Conservation (phyloP, 345 rosid genomes). For the Linum tenue region DNA sequence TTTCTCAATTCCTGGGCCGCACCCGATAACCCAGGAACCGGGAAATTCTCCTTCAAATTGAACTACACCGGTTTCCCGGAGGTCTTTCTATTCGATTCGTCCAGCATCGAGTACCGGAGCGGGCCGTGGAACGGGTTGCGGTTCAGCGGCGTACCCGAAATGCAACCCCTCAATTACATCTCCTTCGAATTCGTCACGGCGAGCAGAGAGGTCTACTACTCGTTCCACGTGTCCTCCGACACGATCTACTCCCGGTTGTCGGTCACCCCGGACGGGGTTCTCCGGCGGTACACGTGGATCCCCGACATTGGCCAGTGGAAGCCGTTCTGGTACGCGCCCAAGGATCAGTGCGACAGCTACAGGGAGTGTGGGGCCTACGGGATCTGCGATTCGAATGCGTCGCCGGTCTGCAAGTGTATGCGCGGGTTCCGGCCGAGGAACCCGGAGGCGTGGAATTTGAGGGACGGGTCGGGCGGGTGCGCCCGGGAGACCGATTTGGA, state of each 20-base stretch:
- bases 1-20: constrained; percentile 49
- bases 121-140: constrained; percentile 73
- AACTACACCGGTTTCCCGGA: constrained; percentile 60
- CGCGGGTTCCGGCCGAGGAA: constrained; percentile 56
- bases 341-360: constrained; percentile 73
- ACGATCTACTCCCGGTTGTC: constrained; percentile 40
- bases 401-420: constrained; percentile 64
- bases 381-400: constrained; percentile 53
- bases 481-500: constrained; percentile 37
- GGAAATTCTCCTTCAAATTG: constrained; percentile 44
- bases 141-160: constrained; percentile 77
- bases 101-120: constrained; percentile 24
- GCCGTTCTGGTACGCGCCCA: constrained; percentile 68
- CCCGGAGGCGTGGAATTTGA: constrained; percentile 41
- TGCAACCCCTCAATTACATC: constrained; percentile 43
- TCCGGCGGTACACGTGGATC: constrained; percentile 50
- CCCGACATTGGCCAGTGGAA: constrained; percentile 37
- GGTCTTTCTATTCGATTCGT: constrained; percentile 27
- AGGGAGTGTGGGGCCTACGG: constrained; percentile 58
- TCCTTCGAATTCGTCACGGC: constrained; percentile 28
- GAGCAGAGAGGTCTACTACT: constrained; percentile 37
- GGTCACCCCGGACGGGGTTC: constrained; percentile 34
- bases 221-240: constrained; percentile 20
- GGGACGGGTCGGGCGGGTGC: constrained; percentile 67
- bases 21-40: constrained; percentile 47